Percentiles rank a stretch among this genome's conserved stretches.
phyloP scores from a whole-genome alignment of 305 asterid genomes.

The Fraxinus greggii region DNA sequence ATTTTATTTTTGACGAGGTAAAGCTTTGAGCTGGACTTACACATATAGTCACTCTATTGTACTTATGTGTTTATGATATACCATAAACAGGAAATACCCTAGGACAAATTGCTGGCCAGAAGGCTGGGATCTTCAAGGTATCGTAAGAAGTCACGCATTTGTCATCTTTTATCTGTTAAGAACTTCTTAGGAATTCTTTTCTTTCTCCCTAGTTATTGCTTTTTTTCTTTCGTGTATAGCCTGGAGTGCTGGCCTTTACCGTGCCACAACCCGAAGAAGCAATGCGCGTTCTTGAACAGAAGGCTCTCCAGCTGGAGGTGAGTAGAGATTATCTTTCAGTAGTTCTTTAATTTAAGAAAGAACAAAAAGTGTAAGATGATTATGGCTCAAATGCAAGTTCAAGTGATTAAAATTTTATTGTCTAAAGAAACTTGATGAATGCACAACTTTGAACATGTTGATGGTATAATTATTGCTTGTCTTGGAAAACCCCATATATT shows the following conservation, averaged over 20 bases:
- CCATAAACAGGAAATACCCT: slow-evolving; percentile 77
- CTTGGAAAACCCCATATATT: neutral
- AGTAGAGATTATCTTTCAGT: slow-evolving; percentile 36
- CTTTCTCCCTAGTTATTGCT: slow-evolving; percentile 11
- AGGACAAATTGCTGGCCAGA: slow-evolving; percentile 94
- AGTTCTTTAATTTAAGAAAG: neutral
- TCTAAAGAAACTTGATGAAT: slow-evolving; percentile 15
- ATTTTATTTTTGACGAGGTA: slow-evolving; percentile 6
- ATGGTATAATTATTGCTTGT: slow-evolving; percentile 5
- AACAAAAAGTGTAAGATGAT: neutral
- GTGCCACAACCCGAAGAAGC: slow-evolving; percentile 96
- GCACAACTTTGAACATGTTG: neutral
- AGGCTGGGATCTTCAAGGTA: slow-evolving; percentile 98
- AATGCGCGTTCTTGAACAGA: slow-evolving; percentile 74
- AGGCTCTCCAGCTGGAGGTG: slow-evolving; percentile 75
- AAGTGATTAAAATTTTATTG: slow-evolving; percentile 10
- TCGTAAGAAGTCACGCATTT: slow-evolving; percentile 9
- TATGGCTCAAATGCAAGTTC: neutral
- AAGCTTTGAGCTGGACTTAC: slow-evolving; percentile 2
- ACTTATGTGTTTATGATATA: slow-evolving; percentile 22
- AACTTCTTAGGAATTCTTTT: neutral
- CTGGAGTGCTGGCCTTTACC: slow-evolving; percentile 87
- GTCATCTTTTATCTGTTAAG: slow-evolving; percentile 6
- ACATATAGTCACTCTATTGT: slow-evolving; percentile 9
- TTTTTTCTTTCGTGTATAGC: slow-evolving; percentile 37